Percentiles rank a stretch among this genome's conserved stretches.
Conservation (phyloP, 495 filamentous ascomycete genomes). For the Neurospora sp. region DNA sequence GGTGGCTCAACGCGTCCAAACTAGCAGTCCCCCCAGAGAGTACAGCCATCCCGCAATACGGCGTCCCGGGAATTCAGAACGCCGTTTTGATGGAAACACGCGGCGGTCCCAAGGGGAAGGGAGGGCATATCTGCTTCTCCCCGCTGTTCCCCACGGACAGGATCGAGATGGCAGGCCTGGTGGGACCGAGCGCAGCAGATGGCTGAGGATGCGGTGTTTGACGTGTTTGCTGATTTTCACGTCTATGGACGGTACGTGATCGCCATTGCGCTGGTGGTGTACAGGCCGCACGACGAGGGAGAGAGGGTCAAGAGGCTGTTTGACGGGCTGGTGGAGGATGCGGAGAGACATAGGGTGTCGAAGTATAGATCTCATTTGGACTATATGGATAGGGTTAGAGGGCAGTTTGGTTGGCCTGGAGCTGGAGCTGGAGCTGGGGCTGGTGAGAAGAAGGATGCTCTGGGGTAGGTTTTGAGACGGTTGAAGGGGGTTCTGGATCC, state of each 20-base stretch:
- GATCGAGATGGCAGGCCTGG: neutral
- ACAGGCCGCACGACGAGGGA: slow-evolving; percentile 21
- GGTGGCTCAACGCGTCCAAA: neutral
- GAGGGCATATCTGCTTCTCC: slow-evolving; percentile 1
- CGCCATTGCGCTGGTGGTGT: slow-evolving; percentile 22
- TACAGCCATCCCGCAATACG: neutral
- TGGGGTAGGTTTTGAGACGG: slow-evolving; percentile 19
- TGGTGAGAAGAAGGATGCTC: slow-evolving; percentile 20
- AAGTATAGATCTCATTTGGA: slow-evolving; percentile 26
- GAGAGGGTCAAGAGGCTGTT: slow-evolving; percentile 17
- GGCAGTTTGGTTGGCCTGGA: neutral
- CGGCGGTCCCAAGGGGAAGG: neutral
- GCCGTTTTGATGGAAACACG: slow-evolving; percentile 1
- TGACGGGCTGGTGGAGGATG: slow-evolving; percentile 17
- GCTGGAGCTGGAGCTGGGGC: slow-evolving; percentile 6
- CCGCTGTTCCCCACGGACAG: neutral
- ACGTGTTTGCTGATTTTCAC: slow-evolving; percentile 3
- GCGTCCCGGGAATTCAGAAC: neutral
- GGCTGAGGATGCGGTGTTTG: slow-evolving; percentile 1
- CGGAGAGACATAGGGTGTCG: slow-evolving; percentile 16
- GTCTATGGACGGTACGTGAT: slow-evolving; percentile 4
- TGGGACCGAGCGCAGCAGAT: slow-evolving; percentile 1
- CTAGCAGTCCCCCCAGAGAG: neutral
- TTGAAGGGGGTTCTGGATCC: slow-evolving; percentile 14
- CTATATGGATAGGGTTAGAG: slow-evolving; percentile 17